These are phyloP conservation scores for Acanthochlamys bracteata DNA, from an alignment of 106 monocot species.

Conservation along the genomic window DNA sequence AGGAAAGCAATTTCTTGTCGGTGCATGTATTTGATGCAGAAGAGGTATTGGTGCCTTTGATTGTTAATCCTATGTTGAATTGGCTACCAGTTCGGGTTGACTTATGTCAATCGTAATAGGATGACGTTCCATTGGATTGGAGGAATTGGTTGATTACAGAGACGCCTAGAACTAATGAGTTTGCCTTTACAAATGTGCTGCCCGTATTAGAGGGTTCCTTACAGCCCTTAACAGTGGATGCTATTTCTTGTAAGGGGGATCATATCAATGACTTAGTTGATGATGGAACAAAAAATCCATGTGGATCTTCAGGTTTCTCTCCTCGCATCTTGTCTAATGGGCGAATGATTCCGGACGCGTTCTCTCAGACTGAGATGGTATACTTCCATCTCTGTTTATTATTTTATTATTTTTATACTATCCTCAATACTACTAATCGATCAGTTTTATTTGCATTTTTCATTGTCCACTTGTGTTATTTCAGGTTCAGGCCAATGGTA, in stretches of 20 bases:
- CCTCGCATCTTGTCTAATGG: too few species aligned
- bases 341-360: neutral
- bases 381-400: neutral
- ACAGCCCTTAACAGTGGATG: constrained; percentile 41
- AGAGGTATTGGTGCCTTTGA: constrained; percentile 20
- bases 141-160: constrained; percentile 51
- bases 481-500: neutral
- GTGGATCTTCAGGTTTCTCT: constrained; percentile 1
- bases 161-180: constrained; percentile 6
- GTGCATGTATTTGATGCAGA: constrained; percentile 60
- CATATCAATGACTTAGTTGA: constrained; percentile 9
- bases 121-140: constrained; percentile 55
- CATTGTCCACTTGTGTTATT: neutral
- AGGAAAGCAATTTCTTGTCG: constrained; percentile 28
- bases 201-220: constrained; percentile 26
- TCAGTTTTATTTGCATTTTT: neutral
- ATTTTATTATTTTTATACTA: neutral
- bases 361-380: neutral
- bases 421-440: neutral
- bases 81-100: neutral
- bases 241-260: constrained; percentile 6
- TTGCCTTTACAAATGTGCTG: constrained; percentile 14
- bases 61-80: neutral
- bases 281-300: constrained; percentile 11
- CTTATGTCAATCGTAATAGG: constrained; percentile 20